Evolutionary conservation across 73 alveolate genomes (phyloP), one percentile per base, ranked within the genome.

Genomic region (Paramecium octaurelia): DNA sequence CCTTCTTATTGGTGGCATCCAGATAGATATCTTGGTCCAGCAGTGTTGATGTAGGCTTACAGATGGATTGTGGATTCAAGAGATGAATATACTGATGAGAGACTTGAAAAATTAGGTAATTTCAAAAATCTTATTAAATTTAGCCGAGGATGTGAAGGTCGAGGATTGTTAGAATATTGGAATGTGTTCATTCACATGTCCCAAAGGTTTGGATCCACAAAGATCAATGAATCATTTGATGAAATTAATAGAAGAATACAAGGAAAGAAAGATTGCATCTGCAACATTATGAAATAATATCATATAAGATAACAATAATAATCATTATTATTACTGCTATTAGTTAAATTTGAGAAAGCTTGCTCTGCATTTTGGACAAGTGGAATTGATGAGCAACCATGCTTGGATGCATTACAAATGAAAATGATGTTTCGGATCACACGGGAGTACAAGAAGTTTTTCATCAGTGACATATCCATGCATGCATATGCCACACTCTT

Each of bases 1-100:
- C 99, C 99, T 8, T 97, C 99, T 36, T 98, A 98, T 93, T 98
- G 99, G 99, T 98, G 99, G 99, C 98, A 97, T 83, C 99, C 98
- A 11, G 97, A 97, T 60, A 96, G 96, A 85, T 98, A 97, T 94
- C 98, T 98, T 75, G 99, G 99, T 38, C 99, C 99, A 36, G 99
- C 99, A 27, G 96, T 96, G 31, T 92, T 96, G 44, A 92, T 95
- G 95, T 94, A 95, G 93, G 99, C 99, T 42, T 98, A 98, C 88
- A 95, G 99, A 93, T 98, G 99, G 99, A 97, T 98, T 80, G 98
- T 97, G 3, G 99, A 98, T 90, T 95, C 98, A n/a, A 94, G 99
- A 86, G 99, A 98, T 90, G 99, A 98, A 94, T 97, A 85, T 94
- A 97, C 99, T 44, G 98, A 96, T 48, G 99, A 97, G 92, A 88